Evolutionary conservation across 345 rosid species (phyloP).

Genomic region (Limnanthes douglasii): DNA sequence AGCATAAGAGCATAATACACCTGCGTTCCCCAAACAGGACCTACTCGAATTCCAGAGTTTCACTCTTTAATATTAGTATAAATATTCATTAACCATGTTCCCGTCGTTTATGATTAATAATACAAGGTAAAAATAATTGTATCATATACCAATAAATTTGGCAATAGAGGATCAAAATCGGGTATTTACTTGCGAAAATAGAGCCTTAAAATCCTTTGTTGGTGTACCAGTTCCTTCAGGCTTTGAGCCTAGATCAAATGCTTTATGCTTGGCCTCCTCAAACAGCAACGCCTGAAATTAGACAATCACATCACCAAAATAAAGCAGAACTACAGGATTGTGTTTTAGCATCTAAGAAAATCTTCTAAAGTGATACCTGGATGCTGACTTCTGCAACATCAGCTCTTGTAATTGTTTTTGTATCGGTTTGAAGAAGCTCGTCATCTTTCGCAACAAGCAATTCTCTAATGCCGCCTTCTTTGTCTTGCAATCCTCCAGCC

Average conservation of each 20-base stretch:
- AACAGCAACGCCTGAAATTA: conserved; percentile 35
- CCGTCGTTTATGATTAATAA: no score
- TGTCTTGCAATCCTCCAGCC: conserved; percentile 77
- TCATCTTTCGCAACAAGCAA: conserved; percentile 67
- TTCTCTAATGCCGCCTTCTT: conserved; percentile 59
- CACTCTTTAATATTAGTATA: no score
- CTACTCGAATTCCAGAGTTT: no score
- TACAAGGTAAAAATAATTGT: no score
- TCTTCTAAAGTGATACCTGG: conserved; percentile 29
- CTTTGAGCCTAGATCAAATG: conserved; percentile 71
- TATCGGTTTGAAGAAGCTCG: conserved; percentile 66
- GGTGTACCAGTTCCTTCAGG: conserved; percentile 57
- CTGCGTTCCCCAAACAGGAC: no score
- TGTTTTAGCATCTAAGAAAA: neutral
- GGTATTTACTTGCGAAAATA: conserved; percentile 39
- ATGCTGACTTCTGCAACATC: conserved; percentile 79
- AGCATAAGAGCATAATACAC: no score
- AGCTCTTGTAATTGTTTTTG: conserved; percentile 42
- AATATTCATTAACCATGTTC: no score
- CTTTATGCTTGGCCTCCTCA: conserved; percentile 61
- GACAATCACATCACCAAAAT: neutral
- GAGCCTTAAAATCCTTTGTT: conserved; percentile 59
- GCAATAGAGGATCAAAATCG: conserved; percentile 29
- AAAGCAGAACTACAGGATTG: neutral
- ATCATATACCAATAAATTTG: neutral